phyloP scores from a whole-genome alignment of 1,284 basidiomycete species.

The Fomes fomentarius region DNA sequence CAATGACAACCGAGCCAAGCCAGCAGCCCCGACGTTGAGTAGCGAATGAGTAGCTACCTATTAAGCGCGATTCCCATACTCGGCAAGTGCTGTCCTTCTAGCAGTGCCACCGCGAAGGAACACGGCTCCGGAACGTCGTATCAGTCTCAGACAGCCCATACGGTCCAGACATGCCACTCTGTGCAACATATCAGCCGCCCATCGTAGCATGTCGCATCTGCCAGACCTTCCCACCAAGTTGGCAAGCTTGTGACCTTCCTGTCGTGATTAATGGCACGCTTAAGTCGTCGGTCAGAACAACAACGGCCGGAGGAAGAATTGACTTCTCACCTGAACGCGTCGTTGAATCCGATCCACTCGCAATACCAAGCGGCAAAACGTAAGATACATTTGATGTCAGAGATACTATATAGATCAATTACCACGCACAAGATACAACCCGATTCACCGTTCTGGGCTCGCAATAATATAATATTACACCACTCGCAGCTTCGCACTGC shows the following conservation, averaged over 20 bases:
- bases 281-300: too few species aligned
- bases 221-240: slow-evolving; percentile 1
- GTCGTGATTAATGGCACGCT: background rate
- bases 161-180: background rate
- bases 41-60: slow-evolving; percentile 22
- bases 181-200: background rate
- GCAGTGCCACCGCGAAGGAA: slow-evolving; percentile 19
- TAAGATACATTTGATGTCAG: too few species aligned
- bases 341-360: too few species aligned
- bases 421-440: too few species aligned
- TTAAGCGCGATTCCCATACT: slow-evolving; percentile 12
- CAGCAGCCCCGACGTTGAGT: background rate
- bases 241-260: background rate
- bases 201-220: slow-evolving; percentile 9
- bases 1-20: slow-evolving; percentile 17
- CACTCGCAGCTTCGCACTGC: too few species aligned
- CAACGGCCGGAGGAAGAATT: background rate
- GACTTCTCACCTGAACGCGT: too few species aligned
- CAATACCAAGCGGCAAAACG: too few species aligned
- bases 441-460: too few species aligned
- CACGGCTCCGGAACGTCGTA: background rate
- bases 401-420: too few species aligned
- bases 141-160: background rate
- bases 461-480: too few species aligned
- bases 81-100: slow-evolving; percentile 21